Base-by-base conservation (phyloP, 495 filamentous ascomycete genomes). In the Astrothelium subdiscretum region DNA sequence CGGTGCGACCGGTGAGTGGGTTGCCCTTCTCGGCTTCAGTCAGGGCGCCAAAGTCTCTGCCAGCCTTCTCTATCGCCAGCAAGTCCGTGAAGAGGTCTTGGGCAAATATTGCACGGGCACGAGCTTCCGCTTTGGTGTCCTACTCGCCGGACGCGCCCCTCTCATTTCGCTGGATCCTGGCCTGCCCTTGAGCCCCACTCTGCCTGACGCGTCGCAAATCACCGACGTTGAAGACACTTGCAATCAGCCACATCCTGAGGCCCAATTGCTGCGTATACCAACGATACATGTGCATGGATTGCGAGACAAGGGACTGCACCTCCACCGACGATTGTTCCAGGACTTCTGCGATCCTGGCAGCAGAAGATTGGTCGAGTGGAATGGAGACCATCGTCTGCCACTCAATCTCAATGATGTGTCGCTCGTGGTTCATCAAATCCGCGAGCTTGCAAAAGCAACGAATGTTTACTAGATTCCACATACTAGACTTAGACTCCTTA, bases 201-300 rank as follows among this genome's bases (percentile, higher is more conserved):
- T n/a, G n/a, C n/a, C n/a, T n/a, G n/a, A n/a, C n/a, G n/a, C n/a
- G n/a, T n/a, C n/a, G n/a, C n/a, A n/a, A n/a, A n/a, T n/a, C n/a
- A n/a, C n/a, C n/a, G n/a, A n/a, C n/a, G n/a, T n/a, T n/a, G n/a
- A n/a, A n/a, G n/a, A n/a, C n/a, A n/a, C n/a, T n/a, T n/a, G n/a
- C n/a, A n/a, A n/a, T n/a, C n/a, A n/a, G n/a, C n/a, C n/a, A n/a
- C n/a, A n/a, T n/a, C n/a, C n/a, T n/a, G n/a, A n/a, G n/a, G n/a
- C n/a, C n/a, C n/a, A n/a, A n/a, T n/a, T 74, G 22, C 51, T 79
- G 62, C 68, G 59, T 18, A 66, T 83, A n/a, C 82, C 83, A 32
- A 85, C 83, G 11, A 61, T 86, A 26, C 85, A 88, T 71, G 80
- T 88, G 6, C 85, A 86, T 72, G 85, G 85, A 0, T 62, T 80